Evolutionary conservation across 139 green algal genomes (phyloP), one percentile per base, ranked within the genome.

Genomic region (Spirogloea muscicola): DNA sequence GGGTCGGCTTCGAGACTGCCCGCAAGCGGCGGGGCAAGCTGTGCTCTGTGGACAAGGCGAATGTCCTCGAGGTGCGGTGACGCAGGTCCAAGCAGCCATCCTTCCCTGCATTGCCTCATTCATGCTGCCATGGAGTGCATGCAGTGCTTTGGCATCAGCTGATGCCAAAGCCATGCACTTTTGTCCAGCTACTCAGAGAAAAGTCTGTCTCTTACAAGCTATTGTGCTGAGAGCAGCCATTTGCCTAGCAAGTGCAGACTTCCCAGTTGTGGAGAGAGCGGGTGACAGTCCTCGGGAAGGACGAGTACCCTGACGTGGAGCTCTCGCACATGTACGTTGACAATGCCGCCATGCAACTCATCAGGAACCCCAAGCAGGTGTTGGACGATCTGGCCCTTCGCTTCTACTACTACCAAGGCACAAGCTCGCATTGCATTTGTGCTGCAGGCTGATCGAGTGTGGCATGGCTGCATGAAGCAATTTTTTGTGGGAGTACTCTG

Each of bases 241-340:
- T n/a, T n/a, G n/a, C n/a, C n/a, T n/a, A n/a, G 21, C 46, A 55
- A 55, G 46, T 37, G 3, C 70, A 79, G 70, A 57, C 74, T 27
- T 86, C 77, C 6, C 84, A 88, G 65, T 67, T 88, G 52, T 88
- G 84, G 84, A 68, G 78, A n/a, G 80, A 87, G 60, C 18, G 58
- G 6, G 83, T 94, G 3, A 90, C 76, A 59, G 84, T 92, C 82
- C 84, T 97, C 38, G 96, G 91, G 89, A 90, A 90, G 82, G 90
- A 90, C 82, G 87, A 97, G 10, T 98, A 95, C 82, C 91, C 93
- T 4, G 94, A 99, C 57, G 89, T 99, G 34, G 90, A 97, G 88
- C 88, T 99, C 2, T 88, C 82, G 49, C 94, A 99, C 88, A 98
- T 99, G 94, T 98, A 98, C 84, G 89, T 98, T 31, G 94, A 99